Evolutionary conservation across 2,329 filamentous ascomycete genomes (phyloP).

Genomic region (Epichloe brachyelytri): DNA sequence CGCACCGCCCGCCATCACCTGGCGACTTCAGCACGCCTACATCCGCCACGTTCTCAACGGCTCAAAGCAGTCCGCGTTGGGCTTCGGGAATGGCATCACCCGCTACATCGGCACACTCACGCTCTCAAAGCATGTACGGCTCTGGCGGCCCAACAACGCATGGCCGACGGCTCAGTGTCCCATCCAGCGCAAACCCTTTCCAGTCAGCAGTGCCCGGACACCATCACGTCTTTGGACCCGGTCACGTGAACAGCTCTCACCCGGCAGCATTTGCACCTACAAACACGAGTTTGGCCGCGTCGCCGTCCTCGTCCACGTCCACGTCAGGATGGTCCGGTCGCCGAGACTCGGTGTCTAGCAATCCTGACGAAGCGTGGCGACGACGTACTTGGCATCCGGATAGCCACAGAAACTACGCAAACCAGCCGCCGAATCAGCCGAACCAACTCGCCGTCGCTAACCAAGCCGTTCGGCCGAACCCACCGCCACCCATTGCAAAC

Average conservation of each 20-base stretch:
- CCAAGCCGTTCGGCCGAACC: conserved; percentile 45
- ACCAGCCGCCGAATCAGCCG: conserved; percentile 41
- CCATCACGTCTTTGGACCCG: conserved; percentile 39
- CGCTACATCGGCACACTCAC: conserved; percentile 52
- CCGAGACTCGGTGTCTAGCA: conserved; percentile 49
- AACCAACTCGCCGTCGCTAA: conserved; percentile 68
- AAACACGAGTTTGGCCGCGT: conserved; percentile 48
- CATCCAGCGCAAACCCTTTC: conserved; percentile 63
- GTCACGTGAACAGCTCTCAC: conserved; percentile 42
- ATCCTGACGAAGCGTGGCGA: conserved; percentile 63
- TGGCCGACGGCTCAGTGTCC: conserved; percentile 68
- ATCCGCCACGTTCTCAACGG: conserved; percentile 68
- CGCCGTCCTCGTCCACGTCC: conserved; percentile 51
- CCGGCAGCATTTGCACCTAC: conserved; percentile 39
- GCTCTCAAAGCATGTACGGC: conserved; percentile 59
- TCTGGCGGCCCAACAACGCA: conserved; percentile 52
- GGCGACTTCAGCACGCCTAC: conserved; percentile 72
- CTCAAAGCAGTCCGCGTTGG: conserved; percentile 65
- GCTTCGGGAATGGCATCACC: conserved; percentile 59
- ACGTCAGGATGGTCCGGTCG: conserved; percentile 45
- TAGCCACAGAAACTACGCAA: conserved; percentile 49
- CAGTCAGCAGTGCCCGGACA: conserved; percentile 51
- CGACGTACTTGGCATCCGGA: conserved; percentile 87
- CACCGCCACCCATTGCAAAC: conserved; percentile 34
- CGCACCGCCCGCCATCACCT: conserved; percentile 53